Conservation (phyloP, 331 rosid species). For the Prunus yedoensis region DNA sequence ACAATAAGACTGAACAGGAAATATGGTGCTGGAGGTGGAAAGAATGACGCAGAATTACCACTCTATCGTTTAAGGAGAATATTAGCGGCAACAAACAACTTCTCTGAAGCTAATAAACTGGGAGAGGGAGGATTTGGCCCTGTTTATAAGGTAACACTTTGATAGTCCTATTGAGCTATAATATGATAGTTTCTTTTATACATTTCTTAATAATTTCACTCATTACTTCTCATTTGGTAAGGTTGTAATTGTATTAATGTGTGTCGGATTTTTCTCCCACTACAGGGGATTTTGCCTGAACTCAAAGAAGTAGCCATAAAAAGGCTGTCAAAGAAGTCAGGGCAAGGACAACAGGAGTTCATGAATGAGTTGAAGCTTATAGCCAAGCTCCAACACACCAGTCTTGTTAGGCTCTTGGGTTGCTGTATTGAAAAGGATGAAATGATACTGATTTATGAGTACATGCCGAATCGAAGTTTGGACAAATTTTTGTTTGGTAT, state of each 20-base stretch:
- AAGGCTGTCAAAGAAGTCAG: constrained; percentile 13
- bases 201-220: neutral
- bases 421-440: constrained; percentile 24
- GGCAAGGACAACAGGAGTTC: constrained; percentile 21
- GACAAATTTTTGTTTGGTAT: constrained; percentile 23
- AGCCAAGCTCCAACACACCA: constrained; percentile 27
- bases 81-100: too few species aligned
- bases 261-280: neutral
- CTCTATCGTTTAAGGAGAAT: too few species aligned
- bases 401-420: constrained; percentile 29
- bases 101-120: too few species aligned
- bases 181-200: neutral
- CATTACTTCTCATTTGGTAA: neutral
- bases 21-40: too few species aligned
- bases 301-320: constrained; percentile 21
- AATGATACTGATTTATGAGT: constrained; percentile 23
- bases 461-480: constrained; percentile 23
- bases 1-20: too few species aligned
- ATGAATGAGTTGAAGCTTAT: constrained; percentile 25
- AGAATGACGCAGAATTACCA: too few species aligned
- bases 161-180: neutral
- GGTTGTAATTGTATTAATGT: neutral
- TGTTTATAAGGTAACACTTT: too few species aligned
- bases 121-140: too few species aligned
- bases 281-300: constrained; percentile 13